Percentiles rank a stretch among this genome's conserved stretches.
Evolutionary conservation across 2,329 filamentous ascomycete genomes (phyloP).

Genomic region (Parascedosporium putredinis): DNA sequence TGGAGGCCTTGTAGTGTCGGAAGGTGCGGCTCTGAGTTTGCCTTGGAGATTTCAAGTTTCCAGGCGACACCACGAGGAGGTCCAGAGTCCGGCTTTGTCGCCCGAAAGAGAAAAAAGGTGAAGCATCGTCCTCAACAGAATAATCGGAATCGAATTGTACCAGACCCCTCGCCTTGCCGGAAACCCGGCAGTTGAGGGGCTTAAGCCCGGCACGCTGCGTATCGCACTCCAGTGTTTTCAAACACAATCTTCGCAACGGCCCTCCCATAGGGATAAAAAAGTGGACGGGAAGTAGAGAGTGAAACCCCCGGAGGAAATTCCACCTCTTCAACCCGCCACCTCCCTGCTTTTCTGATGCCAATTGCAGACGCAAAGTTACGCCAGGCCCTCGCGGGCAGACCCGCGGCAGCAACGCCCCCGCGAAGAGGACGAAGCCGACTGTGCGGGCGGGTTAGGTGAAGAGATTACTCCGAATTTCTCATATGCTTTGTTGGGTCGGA

Average conservation of each 20-base stretch:
- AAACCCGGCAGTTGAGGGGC: slow-evolving; percentile 9
- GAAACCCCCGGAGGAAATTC: slow-evolving; percentile 2
- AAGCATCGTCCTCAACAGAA: slow-evolving; percentile 68
- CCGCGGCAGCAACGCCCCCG: too few species aligned
- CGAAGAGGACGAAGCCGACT: slow-evolving; percentile 16
- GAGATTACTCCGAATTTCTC: slow-evolving; percentile 99
- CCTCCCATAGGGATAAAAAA: slow-evolving; percentile 64
- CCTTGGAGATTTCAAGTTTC: slow-evolving; percentile 6
- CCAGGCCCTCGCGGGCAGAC: slow-evolving; percentile 79
- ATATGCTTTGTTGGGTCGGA: slow-evolving; percentile 50
- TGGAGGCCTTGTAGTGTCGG: neutral
- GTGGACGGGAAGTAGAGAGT: slow-evolving; percentile 8
- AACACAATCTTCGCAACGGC: slow-evolving; percentile 88
- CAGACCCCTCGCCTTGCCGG: slow-evolving; percentile 25
- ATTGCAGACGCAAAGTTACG: slow-evolving; percentile 72
- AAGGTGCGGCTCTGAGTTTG: slow-evolving; percentile 9
- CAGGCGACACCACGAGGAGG: slow-evolving; percentile 11
- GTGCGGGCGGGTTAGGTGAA: slow-evolving; percentile 32
- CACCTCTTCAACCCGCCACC: neutral
- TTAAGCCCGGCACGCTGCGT: slow-evolving; percentile 55
- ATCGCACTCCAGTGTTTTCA: slow-evolving; percentile 85
- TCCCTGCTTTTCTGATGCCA: slow-evolving; percentile 9
- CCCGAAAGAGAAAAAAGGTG: slow-evolving; percentile 15
- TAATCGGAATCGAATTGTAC: slow-evolving; percentile 85
- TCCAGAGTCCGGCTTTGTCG: slow-evolving; percentile 11